These are phyloP conservation scores for Ambispora gerdemannii DNA, from an alignment of 192 early-diverging fungal genomes.

Conservation along the genomic window DNA sequence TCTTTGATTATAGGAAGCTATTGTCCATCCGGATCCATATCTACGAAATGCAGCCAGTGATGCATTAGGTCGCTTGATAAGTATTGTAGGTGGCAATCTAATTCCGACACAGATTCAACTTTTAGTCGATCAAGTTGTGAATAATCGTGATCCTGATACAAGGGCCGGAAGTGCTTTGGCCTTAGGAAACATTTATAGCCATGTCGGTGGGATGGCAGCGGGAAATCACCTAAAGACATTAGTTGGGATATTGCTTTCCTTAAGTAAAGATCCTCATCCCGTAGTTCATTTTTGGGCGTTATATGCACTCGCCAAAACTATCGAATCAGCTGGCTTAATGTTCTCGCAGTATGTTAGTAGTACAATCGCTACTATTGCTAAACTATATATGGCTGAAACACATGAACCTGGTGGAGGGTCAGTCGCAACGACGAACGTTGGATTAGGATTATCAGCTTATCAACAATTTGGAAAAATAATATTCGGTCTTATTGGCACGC, in stretches of 20 bases:
- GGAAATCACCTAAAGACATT: conserved; percentile 78
- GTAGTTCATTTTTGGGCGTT: conserved; percentile 94
- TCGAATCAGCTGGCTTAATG: conserved; percentile 87
- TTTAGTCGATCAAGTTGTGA: conserved; percentile 84
- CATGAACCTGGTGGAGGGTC: conserved; percentile 73
- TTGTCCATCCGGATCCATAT: conserved; percentile 65
- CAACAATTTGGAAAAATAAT: conserved; percentile 83
- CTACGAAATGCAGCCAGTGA: conserved; percentile 78
- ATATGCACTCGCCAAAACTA: conserved; percentile 76
- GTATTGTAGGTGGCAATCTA: conserved; percentile 61
- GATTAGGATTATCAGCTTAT: conserved; percentile 62
- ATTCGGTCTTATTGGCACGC: conserved; percentile 79
- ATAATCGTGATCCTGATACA: conserved; percentile 88
- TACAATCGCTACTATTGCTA: conserved; percentile 83
- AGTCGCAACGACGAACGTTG: conserved; percentile 60
- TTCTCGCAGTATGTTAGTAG: conserved; percentile 86
- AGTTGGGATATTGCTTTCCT: conserved; percentile 84
- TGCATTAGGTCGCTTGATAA: conserved; percentile 75
- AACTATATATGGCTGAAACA: conserved; percentile 82
- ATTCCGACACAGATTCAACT: conserved; percentile 70
- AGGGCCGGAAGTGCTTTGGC: conserved; percentile 91
- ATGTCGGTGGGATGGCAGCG: conserved; percentile 88
- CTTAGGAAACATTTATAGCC: conserved; percentile 81
- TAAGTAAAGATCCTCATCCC: conserved; percentile 89
- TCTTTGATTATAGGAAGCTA: conserved; percentile 49